Conservation (phyloP, 768 basidiomycete genomes). For the Suillus luteus region DNA sequence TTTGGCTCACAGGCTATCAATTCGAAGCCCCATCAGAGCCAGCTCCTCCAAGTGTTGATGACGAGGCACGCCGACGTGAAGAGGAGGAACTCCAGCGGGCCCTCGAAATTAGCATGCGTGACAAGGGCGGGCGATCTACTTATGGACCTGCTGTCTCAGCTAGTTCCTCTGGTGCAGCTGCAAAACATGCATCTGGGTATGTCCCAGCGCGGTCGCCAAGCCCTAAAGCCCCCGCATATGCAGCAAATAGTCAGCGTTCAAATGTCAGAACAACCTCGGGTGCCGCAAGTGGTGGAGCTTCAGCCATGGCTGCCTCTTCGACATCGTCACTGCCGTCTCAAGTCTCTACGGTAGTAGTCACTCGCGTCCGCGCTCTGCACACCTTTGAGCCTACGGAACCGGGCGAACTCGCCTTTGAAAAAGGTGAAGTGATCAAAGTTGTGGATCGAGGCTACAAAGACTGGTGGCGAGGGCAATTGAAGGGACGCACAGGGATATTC, state of each 20-base stretch:
- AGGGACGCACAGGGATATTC: slow-evolving; percentile 91
- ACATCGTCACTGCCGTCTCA: slow-evolving; percentile 29
- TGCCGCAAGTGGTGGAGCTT: slow-evolving; percentile 33
- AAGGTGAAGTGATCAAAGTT: slow-evolving; percentile 93
- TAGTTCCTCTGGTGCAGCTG: slow-evolving; percentile 37
- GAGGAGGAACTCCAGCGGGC: slow-evolving; percentile 95
- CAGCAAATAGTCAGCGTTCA: slow-evolving; percentile 9
- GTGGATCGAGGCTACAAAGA: slow-evolving; percentile 93
- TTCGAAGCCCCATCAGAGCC: slow-evolving; percentile 65
- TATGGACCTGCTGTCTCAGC: slow-evolving; percentile 45
- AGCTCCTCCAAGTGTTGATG: slow-evolving; percentile 70
- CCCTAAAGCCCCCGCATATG: slow-evolving; percentile 17
- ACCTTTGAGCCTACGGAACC: slow-evolving; percentile 85
- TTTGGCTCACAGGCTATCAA: slow-evolving; percentile 57
- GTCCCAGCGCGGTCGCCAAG: slow-evolving; percentile 26
- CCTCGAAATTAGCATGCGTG: slow-evolving; percentile 89
- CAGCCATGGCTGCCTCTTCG: slow-evolving; percentile 24
- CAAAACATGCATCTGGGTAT: slow-evolving; percentile 14
- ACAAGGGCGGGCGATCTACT: slow-evolving; percentile 75
- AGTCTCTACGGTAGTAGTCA: slow-evolving; percentile 49
- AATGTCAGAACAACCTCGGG: slow-evolving; percentile 50
- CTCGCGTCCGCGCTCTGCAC: slow-evolving; percentile 87
- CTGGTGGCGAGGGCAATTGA: slow-evolving; percentile 95
- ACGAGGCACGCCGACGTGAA: slow-evolving; percentile 79
- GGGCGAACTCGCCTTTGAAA: slow-evolving; percentile 89